These are phyloP conservation scores for Sanghuangporus weigelae DNA, from an alignment of 1,284 basidiomycete species.

Conservation along the genomic window DNA sequence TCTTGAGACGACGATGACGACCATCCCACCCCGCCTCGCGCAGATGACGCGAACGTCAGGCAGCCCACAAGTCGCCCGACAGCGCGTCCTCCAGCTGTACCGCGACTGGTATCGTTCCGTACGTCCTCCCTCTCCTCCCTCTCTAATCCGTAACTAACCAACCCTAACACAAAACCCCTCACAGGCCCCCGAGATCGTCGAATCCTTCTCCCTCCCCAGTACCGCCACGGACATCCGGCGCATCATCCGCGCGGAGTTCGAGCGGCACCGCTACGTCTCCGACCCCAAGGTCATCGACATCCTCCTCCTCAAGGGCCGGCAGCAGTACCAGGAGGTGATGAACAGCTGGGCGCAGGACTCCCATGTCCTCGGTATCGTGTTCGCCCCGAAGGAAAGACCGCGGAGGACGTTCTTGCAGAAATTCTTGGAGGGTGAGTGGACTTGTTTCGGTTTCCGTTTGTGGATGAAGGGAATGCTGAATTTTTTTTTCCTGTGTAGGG, in stretches of 20 bases:
- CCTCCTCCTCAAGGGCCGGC: slow-evolving; percentile 79
- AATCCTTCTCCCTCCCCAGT: slow-evolving; percentile 81
- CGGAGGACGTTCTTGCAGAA: slow-evolving; percentile 75
- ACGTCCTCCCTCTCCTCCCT: slow-evolving; percentile 29
- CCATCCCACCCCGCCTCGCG: slow-evolving; percentile 89
- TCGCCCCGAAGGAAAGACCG: slow-evolving; percentile 45
- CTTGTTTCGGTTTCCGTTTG: neutral
- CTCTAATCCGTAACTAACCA: neutral
- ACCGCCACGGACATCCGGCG: slow-evolving; percentile 80
- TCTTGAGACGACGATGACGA: slow-evolving; percentile 60
- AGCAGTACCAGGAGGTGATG: slow-evolving; percentile 93
- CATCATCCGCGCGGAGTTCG: slow-evolving; percentile 84
- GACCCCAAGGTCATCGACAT: slow-evolving; percentile 86
- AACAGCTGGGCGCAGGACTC: slow-evolving; percentile 90
- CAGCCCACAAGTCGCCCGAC: slow-evolving; percentile 63
- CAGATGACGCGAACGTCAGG: slow-evolving; percentile 57
- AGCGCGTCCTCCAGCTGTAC: slow-evolving; percentile 77
- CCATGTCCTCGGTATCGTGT: slow-evolving; percentile 64
- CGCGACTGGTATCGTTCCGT: slow-evolving; percentile 90
- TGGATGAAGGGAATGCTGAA: neutral
- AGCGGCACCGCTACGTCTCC: slow-evolving; percentile 78
- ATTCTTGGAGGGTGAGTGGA: slow-evolving; percentile 72
- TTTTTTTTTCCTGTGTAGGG: slow-evolving; percentile 6
- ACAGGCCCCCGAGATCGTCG: slow-evolving; percentile 87
- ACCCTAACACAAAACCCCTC: slow-evolving; percentile 7